Evolutionary conservation across 768 basidiomycete species (phyloP), one percentile per base, ranked within the genome.

Genomic region (Macrolepiota albuminosa): DNA sequence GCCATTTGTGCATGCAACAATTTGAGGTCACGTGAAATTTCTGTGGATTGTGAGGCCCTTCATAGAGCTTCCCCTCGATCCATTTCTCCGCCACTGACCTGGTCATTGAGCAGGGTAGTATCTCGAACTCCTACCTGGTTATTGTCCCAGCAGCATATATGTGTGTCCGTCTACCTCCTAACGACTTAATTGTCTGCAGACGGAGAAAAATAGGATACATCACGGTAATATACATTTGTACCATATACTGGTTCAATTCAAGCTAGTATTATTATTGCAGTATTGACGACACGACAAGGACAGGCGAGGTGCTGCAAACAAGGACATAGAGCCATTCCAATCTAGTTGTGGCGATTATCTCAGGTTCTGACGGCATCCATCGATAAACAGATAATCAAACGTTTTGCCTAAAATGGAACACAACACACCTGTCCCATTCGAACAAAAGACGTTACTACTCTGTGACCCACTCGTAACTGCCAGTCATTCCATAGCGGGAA

Each of bases 1-100:
- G 46, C 59, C 55, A 60, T 21, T 21, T 62, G 62, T 59, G 57
- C n/a, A 43, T 9, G 58, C 56, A 11, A 52, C 21, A 21, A 21
- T 21, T 21, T 21, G 21, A 21, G 21, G 21, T 21, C 21, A 21
- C 21, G 21, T 21, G 21, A 21, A 21, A 21, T 21, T 21, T 21
- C 21, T 21, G 21, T 21, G 21, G 21, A 21, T 21, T 21, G 29
- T 29, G 29, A 29, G 29, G 29, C 29, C 29, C 29, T 29, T 29
- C 29, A 29, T 11, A 42, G 40, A 42, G 18, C 40, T 18, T 42
- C 2, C 18, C 7, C 18, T 39, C 39, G 16, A 39, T 14, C 14
- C 39, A 16, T n/a, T 42, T n/a, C 0, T 42, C 18, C 6, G 18
- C 6, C 18, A 42, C 18, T n/a, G 40, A 42, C 40, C n/a, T 34